Percentiles rank a stretch among this genome's conserved stretches.
Conservation (phyloP, 768 basidiomycete genomes). For the Cystoderma amianthinum region DNA sequence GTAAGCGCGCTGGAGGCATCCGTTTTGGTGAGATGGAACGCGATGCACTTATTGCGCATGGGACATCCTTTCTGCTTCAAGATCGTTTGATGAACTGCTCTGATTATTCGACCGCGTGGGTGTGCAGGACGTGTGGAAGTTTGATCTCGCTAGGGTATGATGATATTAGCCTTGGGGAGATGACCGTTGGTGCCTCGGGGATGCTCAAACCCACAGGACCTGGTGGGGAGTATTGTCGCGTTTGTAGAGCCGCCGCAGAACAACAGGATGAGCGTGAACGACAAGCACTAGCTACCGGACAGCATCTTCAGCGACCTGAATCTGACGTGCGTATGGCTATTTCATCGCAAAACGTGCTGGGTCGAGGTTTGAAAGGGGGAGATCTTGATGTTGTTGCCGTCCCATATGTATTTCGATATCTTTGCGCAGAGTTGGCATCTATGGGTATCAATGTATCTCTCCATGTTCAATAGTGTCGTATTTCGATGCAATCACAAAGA, state of each 20-base stretch:
- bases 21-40: slow-evolving; percentile 99
- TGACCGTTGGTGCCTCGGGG: slow-evolving; percentile 40
- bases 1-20: slow-evolving; percentile 97
- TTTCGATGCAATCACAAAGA: too few species aligned
- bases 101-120: slow-evolving; percentile 99
- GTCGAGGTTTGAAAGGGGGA: slow-evolving; percentile 55
- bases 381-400: slow-evolving; percentile 94
- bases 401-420: slow-evolving; percentile 90
- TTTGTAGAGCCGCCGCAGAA: slow-evolving; percentile 75
- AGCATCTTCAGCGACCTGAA: slow-evolving; percentile 32
- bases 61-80: slow-evolving; percentile 96
- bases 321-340: slow-evolving; percentile 61
- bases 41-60: slow-evolving; percentile 97
- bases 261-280: slow-evolving; percentile 57
- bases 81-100: slow-evolving; percentile 99
- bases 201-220: slow-evolving; percentile 58
- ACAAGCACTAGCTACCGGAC: slow-evolving; percentile 50
- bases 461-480: slow-evolving; percentile 64
- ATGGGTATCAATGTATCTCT: slow-evolving; percentile 95
- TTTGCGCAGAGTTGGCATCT: slow-evolving; percentile 94
- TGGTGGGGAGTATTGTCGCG: slow-evolving; percentile 89
- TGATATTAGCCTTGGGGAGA: slow-evolving; percentile 69
- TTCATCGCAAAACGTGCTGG: slow-evolving; percentile 60
- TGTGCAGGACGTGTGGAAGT: slow-evolving; percentile 93
- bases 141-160: slow-evolving; percentile 96